Conservation (phyloP, 139 green algal species). For the Yamagishiella unicocca region DNA sequence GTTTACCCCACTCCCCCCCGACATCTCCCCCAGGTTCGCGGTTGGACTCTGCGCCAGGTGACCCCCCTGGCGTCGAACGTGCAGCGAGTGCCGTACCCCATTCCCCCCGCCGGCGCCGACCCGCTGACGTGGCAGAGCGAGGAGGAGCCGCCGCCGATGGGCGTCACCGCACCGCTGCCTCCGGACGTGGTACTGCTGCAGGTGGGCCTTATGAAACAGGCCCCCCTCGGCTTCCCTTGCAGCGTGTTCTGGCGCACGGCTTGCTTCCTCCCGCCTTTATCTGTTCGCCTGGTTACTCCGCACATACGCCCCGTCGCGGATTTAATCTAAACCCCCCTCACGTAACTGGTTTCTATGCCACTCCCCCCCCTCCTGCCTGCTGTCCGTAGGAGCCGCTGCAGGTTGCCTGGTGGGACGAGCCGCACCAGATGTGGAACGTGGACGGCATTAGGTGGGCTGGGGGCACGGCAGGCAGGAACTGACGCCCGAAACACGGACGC, state of each 20-base stretch:
- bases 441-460: slow-evolving; percentile 65
- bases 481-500: too few species aligned
- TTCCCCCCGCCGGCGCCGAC: slow-evolving; percentile 79
- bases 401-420: slow-evolving; percentile 76
- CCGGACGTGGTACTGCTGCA: slow-evolving; percentile 55
- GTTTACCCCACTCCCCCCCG: not conserved
- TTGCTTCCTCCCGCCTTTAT: too few species aligned
- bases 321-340: not conserved
- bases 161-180: slow-evolving; percentile 63
- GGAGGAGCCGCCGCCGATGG: slow-evolving; percentile 75
- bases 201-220: slow-evolving; percentile 28
- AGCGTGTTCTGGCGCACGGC: too few species aligned
- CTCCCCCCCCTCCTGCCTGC: not conserved
- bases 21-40: slow-evolving; percentile 18
- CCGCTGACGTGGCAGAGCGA: slow-evolving; percentile 61
- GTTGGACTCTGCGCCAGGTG: slow-evolving; percentile 59
- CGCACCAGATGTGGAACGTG: slow-evolving; percentile 62
- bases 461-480: too few species aligned
- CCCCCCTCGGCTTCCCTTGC: too few species aligned
- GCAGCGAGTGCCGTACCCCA: slow-evolving; percentile 78
- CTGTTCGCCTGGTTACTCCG: too few species aligned
- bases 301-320: too few species aligned
- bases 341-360: not conserved
- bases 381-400: slow-evolving; percentile 28
- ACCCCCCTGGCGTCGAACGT: slow-evolving; percentile 56